Evolutionary conservation across 768 basidiomycete genomes (phyloP).

Genomic region (Boletus subcaerulescens): DNA sequence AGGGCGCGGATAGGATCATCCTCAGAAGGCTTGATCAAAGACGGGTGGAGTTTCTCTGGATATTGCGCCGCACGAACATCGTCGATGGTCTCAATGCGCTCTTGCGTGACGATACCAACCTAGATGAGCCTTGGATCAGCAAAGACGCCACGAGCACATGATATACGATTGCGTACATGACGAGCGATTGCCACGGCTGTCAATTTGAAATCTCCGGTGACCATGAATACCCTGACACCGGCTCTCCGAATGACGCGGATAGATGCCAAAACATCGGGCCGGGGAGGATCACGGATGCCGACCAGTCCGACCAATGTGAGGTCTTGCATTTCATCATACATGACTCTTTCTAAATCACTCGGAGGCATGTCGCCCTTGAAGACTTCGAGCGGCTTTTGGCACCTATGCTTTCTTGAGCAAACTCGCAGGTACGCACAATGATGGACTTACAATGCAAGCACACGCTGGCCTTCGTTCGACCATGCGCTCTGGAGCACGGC

Average conservation of each 20-base stretch:
- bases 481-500: slow-evolving; percentile 36
- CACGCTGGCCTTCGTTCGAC: slow-evolving; percentile 51
- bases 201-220: slow-evolving; percentile 54
- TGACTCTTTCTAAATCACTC: slow-evolving; percentile 37
- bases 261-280: slow-evolving; percentile 45
- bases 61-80: slow-evolving; percentile 27
- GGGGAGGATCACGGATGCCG: slow-evolving; percentile 56
- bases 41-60: slow-evolving; percentile 11
- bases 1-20: slow-evolving; percentile 39
- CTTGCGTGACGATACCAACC: slow-evolving; percentile 43
- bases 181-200: slow-evolving; percentile 51
- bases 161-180: slow-evolving; percentile 32
- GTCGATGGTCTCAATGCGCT: slow-evolving; percentile 34
- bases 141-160: not conserved
- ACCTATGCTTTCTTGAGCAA: slow-evolving; percentile 15
- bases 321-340: slow-evolving; percentile 34
- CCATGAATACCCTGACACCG: slow-evolving; percentile 54
- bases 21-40: slow-evolving; percentile 34
- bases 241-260: slow-evolving; percentile 47
- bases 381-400: slow-evolving; percentile 29
- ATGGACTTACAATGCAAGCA: slow-evolving; percentile 41
- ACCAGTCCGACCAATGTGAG: slow-evolving; percentile 50
- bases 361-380: slow-evolving; percentile 28
- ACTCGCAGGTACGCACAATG: not conserved
- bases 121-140: slow-evolving; percentile 13